Evolutionary conservation across 257 asterid genomes (phyloP).

Genomic region (Lithospermum erythrorhizon): DNA sequence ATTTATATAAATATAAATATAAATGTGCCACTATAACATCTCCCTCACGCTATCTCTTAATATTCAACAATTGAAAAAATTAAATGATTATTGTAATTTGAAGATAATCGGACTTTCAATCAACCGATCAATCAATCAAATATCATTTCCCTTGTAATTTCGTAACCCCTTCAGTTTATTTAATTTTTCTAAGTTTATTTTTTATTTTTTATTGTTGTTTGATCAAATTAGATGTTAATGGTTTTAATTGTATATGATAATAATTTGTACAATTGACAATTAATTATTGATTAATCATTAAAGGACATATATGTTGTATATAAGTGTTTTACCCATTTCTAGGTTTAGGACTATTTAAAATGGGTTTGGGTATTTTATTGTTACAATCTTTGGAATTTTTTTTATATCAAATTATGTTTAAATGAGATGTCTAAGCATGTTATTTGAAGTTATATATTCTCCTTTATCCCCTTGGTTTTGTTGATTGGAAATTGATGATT

Average conservation of each 20-base stretch:
- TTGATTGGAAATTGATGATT: neutral
- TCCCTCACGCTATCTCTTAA: neutral
- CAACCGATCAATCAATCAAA: conserved; percentile 15
- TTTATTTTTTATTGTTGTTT: neutral
- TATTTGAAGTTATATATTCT: too few species aligned
- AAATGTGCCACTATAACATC: neutral
- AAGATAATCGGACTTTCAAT: conserved; percentile 7
- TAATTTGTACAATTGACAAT: neutral
- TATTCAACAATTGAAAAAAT: neutral
- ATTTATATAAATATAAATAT: too few species aligned
- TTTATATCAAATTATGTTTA: neutral
- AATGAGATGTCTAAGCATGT: too few species aligned
- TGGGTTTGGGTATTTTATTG: neutral
- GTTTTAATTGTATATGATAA: too few species aligned
- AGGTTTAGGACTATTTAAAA: conserved; percentile 7
- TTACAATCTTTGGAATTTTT: neutral
- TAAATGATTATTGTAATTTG: neutral
- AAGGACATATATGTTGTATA: conserved; percentile 17
- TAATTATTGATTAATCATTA: conserved; percentile 2
- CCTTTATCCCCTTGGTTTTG: neutral
- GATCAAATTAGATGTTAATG: neutral
- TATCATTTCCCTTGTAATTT: conserved; percentile 24
- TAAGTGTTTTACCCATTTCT: conserved; percentile 3
- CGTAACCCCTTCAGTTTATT: conserved; percentile 14
- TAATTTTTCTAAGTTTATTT: conserved; percentile 11